Evolutionary conservation across 768 basidiomycete species (phyloP).

Genomic region (Butyriboletus loyo): DNA sequence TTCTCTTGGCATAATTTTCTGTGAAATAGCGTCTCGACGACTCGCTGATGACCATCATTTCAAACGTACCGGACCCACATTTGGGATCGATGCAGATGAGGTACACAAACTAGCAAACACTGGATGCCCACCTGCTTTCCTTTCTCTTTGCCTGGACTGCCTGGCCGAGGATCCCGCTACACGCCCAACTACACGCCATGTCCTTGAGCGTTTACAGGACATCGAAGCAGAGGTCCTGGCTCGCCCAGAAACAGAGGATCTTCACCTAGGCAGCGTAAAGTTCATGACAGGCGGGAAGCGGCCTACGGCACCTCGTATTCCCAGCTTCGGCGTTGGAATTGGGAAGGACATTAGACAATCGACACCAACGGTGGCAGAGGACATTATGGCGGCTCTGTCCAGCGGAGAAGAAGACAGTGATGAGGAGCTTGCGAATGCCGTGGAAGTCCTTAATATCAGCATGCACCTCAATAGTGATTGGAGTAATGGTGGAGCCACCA

Average conservation of each 20-base stretch:
- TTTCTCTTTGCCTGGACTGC: constrained; percentile 78
- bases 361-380: constrained; percentile 33
- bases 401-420: constrained; percentile 57
- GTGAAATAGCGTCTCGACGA: constrained; percentile 80
- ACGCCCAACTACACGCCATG: constrained; percentile 73
- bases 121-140: constrained; percentile 76
- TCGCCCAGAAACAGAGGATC: constrained; percentile 62
- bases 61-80: constrained; percentile 75
- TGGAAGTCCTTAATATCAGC: constrained; percentile 46
- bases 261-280: constrained; percentile 82
- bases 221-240: constrained; percentile 85
- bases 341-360: constrained; percentile 52
- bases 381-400: constrained; percentile 32
- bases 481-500: constrained; percentile 39
- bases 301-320: constrained; percentile 68
- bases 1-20: constrained; percentile 89
- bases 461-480: constrained; percentile 49
- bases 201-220: constrained; percentile 72
- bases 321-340: constrained; percentile 78
- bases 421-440: constrained; percentile 63
- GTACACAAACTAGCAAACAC: constrained; percentile 62
- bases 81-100: constrained; percentile 75
- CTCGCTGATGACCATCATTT: constrained; percentile 83
- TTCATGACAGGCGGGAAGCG: constrained; percentile 72
- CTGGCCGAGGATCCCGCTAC: constrained; percentile 56